These are phyloP conservation scores for Alliaria petiolata DNA, from an alignment of 345 rosid genomes.

Conservation along the genomic window DNA sequence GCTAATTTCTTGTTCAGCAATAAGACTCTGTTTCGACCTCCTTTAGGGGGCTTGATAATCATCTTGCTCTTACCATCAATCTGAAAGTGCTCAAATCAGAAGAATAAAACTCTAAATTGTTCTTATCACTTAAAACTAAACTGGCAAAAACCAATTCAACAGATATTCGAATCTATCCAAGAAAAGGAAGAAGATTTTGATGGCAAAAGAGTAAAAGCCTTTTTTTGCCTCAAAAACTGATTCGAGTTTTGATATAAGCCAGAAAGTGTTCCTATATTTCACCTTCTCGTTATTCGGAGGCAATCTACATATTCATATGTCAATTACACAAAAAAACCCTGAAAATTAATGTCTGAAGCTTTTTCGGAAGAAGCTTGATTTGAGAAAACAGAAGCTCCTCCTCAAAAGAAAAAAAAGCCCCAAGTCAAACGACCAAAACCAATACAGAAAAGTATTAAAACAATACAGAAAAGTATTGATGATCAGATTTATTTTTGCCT, in stretches of 20 bases:
- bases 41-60: background rate
- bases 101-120: background rate
- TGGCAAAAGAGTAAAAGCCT: background rate
- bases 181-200: background rate
- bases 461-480: conserved; percentile 22
- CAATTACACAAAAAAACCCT: background rate
- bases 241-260: conserved; percentile 29
- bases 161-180: conserved; percentile 7
- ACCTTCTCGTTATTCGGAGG: conserved; percentile 34
- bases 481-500: conserved; percentile 24
- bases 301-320: background rate
- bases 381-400: background rate
- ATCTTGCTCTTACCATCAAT: background rate
- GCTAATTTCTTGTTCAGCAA: too few relatives aligned
- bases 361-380: conserved; percentile 8
- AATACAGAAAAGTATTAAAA: too few relatives aligned
- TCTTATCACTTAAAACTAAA: background rate
- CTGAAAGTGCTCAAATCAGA: background rate
- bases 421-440: background rate
- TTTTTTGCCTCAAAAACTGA: conserved; percentile 10
- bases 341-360: conserved; percentile 5
- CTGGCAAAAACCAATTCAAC: too few relatives aligned
- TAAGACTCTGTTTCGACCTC: background rate
- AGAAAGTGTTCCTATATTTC: conserved; percentile 25
- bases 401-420: background rate